Evolutionary conservation across 2,329 filamentous ascomycete genomes (phyloP), one percentile per base, ranked within the genome.

Genomic region (Penicillium janthinellum): DNA sequence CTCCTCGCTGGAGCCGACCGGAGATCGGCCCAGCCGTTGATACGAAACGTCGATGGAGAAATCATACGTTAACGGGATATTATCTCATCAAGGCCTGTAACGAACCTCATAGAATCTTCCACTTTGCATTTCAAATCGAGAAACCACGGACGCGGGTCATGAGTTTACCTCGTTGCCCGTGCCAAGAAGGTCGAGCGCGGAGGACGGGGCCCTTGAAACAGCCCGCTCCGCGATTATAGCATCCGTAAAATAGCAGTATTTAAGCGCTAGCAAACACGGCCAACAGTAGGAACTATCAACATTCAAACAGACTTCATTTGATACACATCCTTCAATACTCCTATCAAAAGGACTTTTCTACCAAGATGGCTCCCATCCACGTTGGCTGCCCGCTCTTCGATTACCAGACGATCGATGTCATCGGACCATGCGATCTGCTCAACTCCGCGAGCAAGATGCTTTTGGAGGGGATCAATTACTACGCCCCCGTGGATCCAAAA

Each of bases 371-470:
- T 5, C 44, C 66, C 20, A 61, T 72, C 35, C 67, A 71, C 2
- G 54, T 75, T 56, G 73, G 71, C 17, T 41, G 55, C 28, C 69
- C 73, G 28, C 45, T 67, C 53, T 74, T 65, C 53, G 61, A 69
- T 45, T 77, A 75, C 60, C 75, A 77, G 60, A 58, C 69, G 14
- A 64, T 77, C n/a, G 75, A 77, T 37, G 62, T 71, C 34, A 35
- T 73, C 10, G 75, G 74, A 1, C 73, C 71, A 5, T 62, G 56
- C 4, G 75, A 77, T 51, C 50, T 77, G 4, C 59, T 77, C 52
- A 65, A 62, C 54, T 74, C 68, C 2, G 61, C 63, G 3, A 63
- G 50, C 54, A 73, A 70, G 31, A 25, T 0, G n/a, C 50, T 66
- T 6, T 6, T 73, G 6, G 2, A 64, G 15, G 15, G 3, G 0